Base-by-base conservation (phyloP, 1,284 basidiomycete genomes). In the Malassezia japonica region DNA sequence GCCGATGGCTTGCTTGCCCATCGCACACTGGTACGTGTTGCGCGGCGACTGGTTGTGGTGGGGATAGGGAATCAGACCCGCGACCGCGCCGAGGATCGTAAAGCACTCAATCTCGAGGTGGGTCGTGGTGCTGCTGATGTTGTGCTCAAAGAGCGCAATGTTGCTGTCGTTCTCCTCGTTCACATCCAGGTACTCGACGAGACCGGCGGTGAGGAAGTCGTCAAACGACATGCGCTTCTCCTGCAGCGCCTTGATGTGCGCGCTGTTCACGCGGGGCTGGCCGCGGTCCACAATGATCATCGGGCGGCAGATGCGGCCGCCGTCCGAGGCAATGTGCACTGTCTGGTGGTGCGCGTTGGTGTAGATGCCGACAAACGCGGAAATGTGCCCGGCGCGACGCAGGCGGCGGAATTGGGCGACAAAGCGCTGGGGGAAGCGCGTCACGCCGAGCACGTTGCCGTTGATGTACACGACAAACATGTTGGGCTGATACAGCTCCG, bases 1-100 rank as follows among this genome's bases (percentile, higher is more conserved):
- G n/a, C 94, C 94, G 58, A 98, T 96, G 0, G 94, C 94, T 78
- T 99, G 94, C 77, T 99, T 99, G 57, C 94, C 94, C 94, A 98
- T 99, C 46, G 94, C 94, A 72, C 94, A 98, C 77, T 99, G 64
- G 72, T 98, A 98, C 1, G 94, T 98, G 71, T 98, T 96, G 50
- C 94, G 83, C 4, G 95, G 94, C 2, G 91, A 96, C 73, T 99
- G 95, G 71, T 99, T 98, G 75, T 99, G 94, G 72, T 99, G 94
- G 0, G 95, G 94, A 71, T 98, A 99, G 8, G 94, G 94, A 68
- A 99, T 98, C 18, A 99, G 80, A 32, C 95, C 94, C 6, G 94
- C 94, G 35, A 96, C 92, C 16, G 91, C 94, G 7, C 94, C 94
- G 15, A 99, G 82, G 48, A 99, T 79, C 1, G 94, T 98, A 76